These are phyloP conservation scores for Monosporozyma servazzii DNA, from an alignment of 805 yeast species.

Conservation along the genomic window DNA sequence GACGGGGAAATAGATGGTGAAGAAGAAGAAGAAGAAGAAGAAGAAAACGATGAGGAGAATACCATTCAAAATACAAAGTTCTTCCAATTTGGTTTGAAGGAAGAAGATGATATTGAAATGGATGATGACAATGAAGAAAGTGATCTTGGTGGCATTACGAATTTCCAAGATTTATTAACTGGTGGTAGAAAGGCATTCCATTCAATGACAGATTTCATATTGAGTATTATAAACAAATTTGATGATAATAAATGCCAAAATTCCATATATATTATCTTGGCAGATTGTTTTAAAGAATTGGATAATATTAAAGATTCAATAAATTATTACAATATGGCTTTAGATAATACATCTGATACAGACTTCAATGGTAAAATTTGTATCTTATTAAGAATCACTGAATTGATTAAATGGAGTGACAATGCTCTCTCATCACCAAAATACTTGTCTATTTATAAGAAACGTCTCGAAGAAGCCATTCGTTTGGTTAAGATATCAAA, in stretches of 20 bases:
- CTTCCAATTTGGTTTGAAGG: slow-evolving; percentile 21
- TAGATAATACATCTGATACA: neutral
- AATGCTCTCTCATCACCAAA: neutral
- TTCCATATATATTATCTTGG: neutral
- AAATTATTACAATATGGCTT: neutral
- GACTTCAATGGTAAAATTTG: neutral
- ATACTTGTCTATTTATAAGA: neutral
- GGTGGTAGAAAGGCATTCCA: neutral
- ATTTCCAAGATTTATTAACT: neutral
- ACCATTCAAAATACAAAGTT: slow-evolving; percentile 31
- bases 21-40: slow-evolving; percentile 19
- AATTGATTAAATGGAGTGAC: slow-evolving; percentile 1
- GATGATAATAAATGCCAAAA: neutral
- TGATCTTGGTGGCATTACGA: neutral
- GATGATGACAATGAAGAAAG: slow-evolving; percentile 6
- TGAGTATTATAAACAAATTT: neutral
- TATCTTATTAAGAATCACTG: neutral
- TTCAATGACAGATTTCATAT: neutral
- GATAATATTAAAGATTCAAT: neutral
- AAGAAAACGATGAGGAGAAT: slow-evolving; percentile 40
- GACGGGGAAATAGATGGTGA: slow-evolving; percentile 25
- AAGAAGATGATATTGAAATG: slow-evolving; percentile 12
- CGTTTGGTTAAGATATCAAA: neutral
- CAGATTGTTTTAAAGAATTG: neutral
- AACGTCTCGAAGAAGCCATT: neutral